Base-by-base conservation (phyloP, 768 basidiomycete genomes). In the Atractiella rhizophila region DNA sequence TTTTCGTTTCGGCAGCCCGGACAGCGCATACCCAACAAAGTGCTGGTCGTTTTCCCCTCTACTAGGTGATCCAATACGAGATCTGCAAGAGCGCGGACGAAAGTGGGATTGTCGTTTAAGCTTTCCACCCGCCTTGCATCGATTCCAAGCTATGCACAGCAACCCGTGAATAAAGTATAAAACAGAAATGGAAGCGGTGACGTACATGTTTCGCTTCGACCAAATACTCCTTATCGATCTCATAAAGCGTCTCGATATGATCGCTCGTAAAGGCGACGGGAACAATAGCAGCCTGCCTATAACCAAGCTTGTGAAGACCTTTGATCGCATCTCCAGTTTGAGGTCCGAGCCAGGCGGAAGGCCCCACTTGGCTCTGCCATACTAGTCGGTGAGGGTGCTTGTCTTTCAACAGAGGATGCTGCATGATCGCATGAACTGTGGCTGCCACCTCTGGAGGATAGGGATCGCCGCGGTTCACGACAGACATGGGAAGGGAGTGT, bases 181-280 rank as follows among this genome's bases (percentile, higher is more conserved):
- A 18, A 28, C 23, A 8, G 27, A 19, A 16, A 19, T 18, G 12
- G 18, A 47, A 30, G 28, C 28, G 26, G 28, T 15, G 25, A 3
- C n/a, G 55, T 51, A 85, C 85, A 71, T 88, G 74, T 57, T 68
- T 68, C 8, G 79, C 91, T 60, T 96, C 86, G 60, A 73, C 74
- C 43, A 68, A 68, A 54, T 96, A 91, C 58, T 98, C 91, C 39
- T 86, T 58, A 58, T 98, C 91, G 37, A 96, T 66, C 62, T 98
- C 91, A 53, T 79, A 96, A 37, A 98, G 64, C 19, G 91, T 98
- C 65, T 98, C 91, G 54, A 98, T 96, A 57, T 98, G 91, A 60
- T 98, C 91, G 57, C 77, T 85, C 12, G 91, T 98, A 63, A 98
- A 98, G 20, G 91, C 91, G 47, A 98, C 85, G 0, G 91, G 91